Conservation (phyloP, 169 alveolate genomes). For the Plasmodium adleri region DNA sequence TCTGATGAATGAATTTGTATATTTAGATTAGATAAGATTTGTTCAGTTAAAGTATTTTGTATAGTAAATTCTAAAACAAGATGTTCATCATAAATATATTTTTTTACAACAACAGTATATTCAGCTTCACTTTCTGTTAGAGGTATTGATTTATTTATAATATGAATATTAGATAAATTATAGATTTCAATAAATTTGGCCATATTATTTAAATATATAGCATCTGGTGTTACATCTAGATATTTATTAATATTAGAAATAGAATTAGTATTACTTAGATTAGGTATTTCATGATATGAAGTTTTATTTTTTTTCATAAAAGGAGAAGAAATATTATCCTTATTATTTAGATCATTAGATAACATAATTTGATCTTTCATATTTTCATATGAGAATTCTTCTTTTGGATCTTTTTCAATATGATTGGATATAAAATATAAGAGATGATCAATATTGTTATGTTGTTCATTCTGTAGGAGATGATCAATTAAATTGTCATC, state of each 20-base stretch:
- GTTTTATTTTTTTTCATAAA: conserved; percentile 12
- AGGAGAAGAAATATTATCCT: not conserved
- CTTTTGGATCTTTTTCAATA: conserved; percentile 1
- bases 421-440: conserved; percentile 27
- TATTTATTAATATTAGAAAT: not conserved
- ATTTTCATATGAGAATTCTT: conserved; percentile 26
- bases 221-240: conserved; percentile 26
- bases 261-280: not conserved
- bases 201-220: conserved; percentile 11
- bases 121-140: conserved; percentile 91
- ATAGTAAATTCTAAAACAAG: conserved; percentile 84
- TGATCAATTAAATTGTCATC: conserved; percentile 2
- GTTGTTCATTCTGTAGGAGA: conserved; percentile 1
- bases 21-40: conserved; percentile 14
- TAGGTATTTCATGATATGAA: conserved; percentile 22
- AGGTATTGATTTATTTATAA: conserved; percentile 73
- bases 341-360: not conserved
- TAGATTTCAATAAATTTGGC: conserved; percentile 26
- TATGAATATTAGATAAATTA: conserved; percentile 33
- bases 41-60: conserved; percentile 84
- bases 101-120: conserved; percentile 82
- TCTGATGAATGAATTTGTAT: conserved; percentile 46
- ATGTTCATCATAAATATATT: conserved; percentile 77
- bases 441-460: conserved; percentile 14
- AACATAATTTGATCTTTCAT: conserved; percentile 24